These are phyloP conservation scores for Camellia lanceoleosa DNA, from an alignment of 148 eudicot genomes.

Conservation along the genomic window DNA sequence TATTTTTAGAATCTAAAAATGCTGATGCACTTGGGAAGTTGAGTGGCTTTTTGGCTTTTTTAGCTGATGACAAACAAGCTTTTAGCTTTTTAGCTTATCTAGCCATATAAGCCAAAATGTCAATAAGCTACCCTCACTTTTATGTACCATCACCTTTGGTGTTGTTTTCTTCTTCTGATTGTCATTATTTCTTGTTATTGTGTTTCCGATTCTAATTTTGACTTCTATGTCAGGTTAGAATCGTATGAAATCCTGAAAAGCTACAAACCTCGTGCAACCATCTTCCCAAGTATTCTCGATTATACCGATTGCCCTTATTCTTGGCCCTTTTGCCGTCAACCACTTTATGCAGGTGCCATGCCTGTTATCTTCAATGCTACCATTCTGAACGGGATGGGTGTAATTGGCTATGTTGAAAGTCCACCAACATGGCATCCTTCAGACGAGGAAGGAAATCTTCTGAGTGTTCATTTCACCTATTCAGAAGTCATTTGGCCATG, in stretches of 20 bases:
- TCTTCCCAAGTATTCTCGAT: slow-evolving; percentile 83
- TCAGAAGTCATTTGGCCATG: slow-evolving; percentile 97
- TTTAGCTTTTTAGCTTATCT: too few relatives aligned
- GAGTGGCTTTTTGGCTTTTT: too few relatives aligned
- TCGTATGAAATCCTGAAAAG: slow-evolving; percentile 83
- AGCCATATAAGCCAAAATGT: too few relatives aligned
- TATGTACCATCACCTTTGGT: not conserved
- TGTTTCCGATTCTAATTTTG: slow-evolving; percentile 6
- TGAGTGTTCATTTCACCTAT: slow-evolving; percentile 78
- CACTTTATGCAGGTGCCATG: slow-evolving; percentile 98
- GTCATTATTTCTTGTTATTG: not conserved
- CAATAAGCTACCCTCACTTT: too few relatives aligned
- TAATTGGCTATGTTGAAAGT: slow-evolving; percentile 71
- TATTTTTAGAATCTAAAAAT: too few relatives aligned
- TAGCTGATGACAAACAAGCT: too few relatives aligned
- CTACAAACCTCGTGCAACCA: slow-evolving; percentile 82
- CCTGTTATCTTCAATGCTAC: slow-evolving; percentile 91
- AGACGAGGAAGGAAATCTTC: slow-evolving; percentile 86
- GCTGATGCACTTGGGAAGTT: too few relatives aligned
- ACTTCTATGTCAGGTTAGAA: slow-evolving; percentile 65
- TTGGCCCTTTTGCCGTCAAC: slow-evolving; percentile 99
- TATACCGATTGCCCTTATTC: slow-evolving; percentile 91
- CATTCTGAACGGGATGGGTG: slow-evolving; percentile 96
- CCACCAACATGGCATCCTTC: slow-evolving; percentile 88
- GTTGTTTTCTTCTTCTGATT: not conserved